Evolutionary conservation across 2,329 filamentous ascomycete genomes (phyloP), one percentile per base, ranked within the genome.

Genomic region (Nakataea oryzae): DNA sequence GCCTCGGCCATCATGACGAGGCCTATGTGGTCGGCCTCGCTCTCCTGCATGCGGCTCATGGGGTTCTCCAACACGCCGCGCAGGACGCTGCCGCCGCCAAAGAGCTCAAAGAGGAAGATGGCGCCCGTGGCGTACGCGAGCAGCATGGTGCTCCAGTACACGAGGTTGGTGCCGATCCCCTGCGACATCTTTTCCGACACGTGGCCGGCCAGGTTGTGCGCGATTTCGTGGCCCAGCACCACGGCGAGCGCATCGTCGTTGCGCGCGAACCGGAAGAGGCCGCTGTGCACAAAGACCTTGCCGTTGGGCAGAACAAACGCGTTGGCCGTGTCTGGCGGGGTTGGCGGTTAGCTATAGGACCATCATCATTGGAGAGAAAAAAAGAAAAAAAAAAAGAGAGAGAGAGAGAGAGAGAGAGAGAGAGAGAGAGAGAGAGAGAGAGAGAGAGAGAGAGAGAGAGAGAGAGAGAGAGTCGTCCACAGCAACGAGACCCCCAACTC

Each of bases 1-100:
- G 86, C 87, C 74, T 90, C 84, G 0, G 89, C 85, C 88, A 93
- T 93, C 81, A 93, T 89, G 81, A 93, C 85, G 41, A 93, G 73
- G 0, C 90, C 90, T 58, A 93, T 91, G 68, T 89, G 90, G 69
- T 93, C 90, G 0, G 90, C 90, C 75, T 93, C 89, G 59, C 80
- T 84, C 78, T 89, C 90, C 74, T 92, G 89, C 69, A 81, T 82
- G 59, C 90, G 78, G 58, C 83, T 85, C 71, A 89, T 89, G 1
- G 89, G 90, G 64, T 83, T 77, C 59, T 79, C 79, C 70, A 91
- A 85, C n/a, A 87, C 80, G 21, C 89, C 71, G 60, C 89, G 81
- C 34, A 89, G 74, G 26, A 87, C 62, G 69, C 81, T 74, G 2
- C 79, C 76, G 24, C 75, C 77, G 50, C 58, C 58, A 70, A 91